Base-by-base conservation (phyloP, 2,329 filamentous ascomycete species). In the Diaporthe nobilis region DNA sequence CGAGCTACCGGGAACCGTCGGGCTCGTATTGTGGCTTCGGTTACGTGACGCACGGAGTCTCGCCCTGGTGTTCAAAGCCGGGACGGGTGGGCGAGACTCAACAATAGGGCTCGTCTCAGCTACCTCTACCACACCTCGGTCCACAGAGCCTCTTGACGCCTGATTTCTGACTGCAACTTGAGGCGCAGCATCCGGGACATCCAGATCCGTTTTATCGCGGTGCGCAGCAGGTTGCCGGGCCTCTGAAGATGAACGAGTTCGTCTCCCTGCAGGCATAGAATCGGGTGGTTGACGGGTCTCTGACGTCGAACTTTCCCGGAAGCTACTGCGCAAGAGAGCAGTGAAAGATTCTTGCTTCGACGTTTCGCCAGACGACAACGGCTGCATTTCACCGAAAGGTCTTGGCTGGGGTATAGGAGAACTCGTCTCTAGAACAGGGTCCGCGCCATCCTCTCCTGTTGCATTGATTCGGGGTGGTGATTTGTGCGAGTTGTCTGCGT, bases 341-440 rank as follows among this genome's bases (percentile, higher is more conserved):
- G 31, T 12, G 49, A 71, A 63, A 17, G 77, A 73, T n/a, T 57
- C 72, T 8, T 67, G 58, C 28, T 34, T 57, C 5, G 55, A 71
- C 5, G 3, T 34, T n/a, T 70, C 49, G 10, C 51, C 73, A 5
- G 57, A 70, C 22, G 76, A 71, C 15, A 58, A 20, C 5, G 71
- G 55, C 53, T 60, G 25, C 51, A 57, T 57, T 20, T 61, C 49
- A 10, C 67, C 67, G 8, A 72, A 34, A 17, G 71, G 68, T 34
- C 67, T 73, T 4, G 60, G 55, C n/a, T 78, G 78, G 8, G 77
- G 77, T 15, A 76, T 77, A 10, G 75, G 67, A 10, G 81, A 82
- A 42, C 82, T 83, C 2, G 82, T 83, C 63, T 82, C 82, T 0
- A 81, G 82, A 28, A 82, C 80, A 6, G 79, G 76, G 20, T 81